Evolutionary conservation across 2,329 filamentous ascomycete genomes (phyloP).

Genomic region (Phaeosphaeria sp.): DNA sequence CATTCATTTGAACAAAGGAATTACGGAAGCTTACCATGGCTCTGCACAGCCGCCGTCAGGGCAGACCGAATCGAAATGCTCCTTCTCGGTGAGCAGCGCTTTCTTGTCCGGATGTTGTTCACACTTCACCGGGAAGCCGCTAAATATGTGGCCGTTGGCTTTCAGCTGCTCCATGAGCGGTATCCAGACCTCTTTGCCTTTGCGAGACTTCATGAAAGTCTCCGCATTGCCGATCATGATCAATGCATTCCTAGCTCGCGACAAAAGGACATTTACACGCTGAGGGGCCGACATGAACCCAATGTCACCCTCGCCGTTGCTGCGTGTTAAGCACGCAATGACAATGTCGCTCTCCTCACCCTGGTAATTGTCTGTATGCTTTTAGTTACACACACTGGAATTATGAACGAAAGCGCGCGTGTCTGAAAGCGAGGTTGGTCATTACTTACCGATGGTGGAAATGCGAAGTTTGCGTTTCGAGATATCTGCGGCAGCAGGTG

Average conservation of each 20-base stretch:
- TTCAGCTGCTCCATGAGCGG: constrained; percentile 65
- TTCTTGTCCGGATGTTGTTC: constrained; percentile 45
- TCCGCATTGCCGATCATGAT: constrained; percentile 74
- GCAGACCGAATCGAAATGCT: constrained; percentile 67
- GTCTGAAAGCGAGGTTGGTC: neutral
- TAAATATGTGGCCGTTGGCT: constrained; percentile 52
- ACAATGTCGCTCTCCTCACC: constrained; percentile 79
- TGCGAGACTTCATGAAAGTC: constrained; percentile 68
- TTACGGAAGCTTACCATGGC: constrained; percentile 60
- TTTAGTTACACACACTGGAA: neutral
- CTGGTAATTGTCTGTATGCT: constrained; percentile 72
- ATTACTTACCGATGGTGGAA: constrained; percentile 70
- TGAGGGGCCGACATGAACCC: constrained; percentile 73
- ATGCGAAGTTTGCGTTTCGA: constrained; percentile 63
- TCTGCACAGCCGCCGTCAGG: constrained; percentile 74
- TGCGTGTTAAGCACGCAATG: constrained; percentile 70
- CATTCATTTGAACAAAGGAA: neutral
- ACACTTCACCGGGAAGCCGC: constrained; percentile 46
- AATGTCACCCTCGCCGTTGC: constrained; percentile 68
- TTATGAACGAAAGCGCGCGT: no score
- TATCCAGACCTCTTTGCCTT: constrained; percentile 64
- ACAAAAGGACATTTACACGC: constrained; percentile 73
- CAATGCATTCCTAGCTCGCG: constrained; percentile 68
- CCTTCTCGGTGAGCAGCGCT: constrained; percentile 54
- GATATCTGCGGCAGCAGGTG: constrained; percentile 58